These are phyloP conservation scores for Cryptosporidium meleagridis DNA, from an alignment of 169 alveolate species.

Conservation along the genomic window DNA sequence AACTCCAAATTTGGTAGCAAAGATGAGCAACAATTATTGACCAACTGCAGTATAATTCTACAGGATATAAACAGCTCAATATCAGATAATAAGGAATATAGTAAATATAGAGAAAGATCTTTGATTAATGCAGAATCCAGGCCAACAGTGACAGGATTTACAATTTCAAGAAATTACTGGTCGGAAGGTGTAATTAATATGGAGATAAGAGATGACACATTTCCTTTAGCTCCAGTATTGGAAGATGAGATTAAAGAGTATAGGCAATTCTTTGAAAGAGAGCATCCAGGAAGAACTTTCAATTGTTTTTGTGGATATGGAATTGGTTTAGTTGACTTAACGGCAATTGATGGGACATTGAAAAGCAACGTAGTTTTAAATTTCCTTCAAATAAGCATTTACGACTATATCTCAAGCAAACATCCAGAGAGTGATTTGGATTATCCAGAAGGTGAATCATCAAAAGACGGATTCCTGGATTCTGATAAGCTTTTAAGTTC, in stretches of 20 bases:
- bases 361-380: conserved; percentile 1
- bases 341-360: conserved; percentile 45
- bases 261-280: conserved; percentile 31
- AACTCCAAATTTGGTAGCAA: not conserved
- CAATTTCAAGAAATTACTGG: conserved; percentile 66
- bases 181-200: conserved; percentile 7
- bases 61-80: conserved; percentile 59
- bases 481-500: conserved; percentile 16
- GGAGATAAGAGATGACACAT: conserved; percentile 32
- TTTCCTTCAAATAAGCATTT: conserved; percentile 58
- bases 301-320: conserved; percentile 57
- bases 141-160: conserved; percentile 39
- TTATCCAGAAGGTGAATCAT: not conserved
- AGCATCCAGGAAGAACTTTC: conserved; percentile 71
- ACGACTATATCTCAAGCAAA: conserved; percentile 28
- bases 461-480: not conserved
- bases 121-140: not conserved
- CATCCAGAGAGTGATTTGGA: not conserved
- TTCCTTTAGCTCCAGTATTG: conserved; percentile 63
- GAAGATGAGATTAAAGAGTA: conserved; percentile 29
- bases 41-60: conserved; percentile 36
- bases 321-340: conserved; percentile 19
- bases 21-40: conserved; percentile 40
- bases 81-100: conserved; percentile 30
- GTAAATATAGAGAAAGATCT: not conserved